Evolutionary conservation across 352 stramenopile genomes (phyloP), one percentile per base, ranked within the genome.

Genomic region (Phytophthora pisi): DNA sequence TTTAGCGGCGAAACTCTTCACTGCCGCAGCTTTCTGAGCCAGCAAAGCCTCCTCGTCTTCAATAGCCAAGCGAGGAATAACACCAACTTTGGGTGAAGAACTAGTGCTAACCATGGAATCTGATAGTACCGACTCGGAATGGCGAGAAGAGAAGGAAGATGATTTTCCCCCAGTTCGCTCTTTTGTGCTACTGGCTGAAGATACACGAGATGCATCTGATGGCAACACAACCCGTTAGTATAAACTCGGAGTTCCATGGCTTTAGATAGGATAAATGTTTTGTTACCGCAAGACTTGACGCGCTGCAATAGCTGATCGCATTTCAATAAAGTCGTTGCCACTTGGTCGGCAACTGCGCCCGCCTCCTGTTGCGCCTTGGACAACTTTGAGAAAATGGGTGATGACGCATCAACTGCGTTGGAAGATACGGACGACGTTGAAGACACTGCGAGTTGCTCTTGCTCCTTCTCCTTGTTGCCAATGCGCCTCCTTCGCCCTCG

Each of bases 271-370:
- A 46, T 2, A 34, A 45, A 18, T 15, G 8, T 30, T 7, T 20
- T 20, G 20, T 60, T 67, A 81, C 73, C 51, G 52, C 59, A 61
- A 49, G 57, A 61, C 20, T 74, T 68, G 26, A 64, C 74, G 4
- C 70, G 70, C 24, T 74, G 69, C 50, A 91, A 54, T 10, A 91
- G 76, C 20, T 74, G 70, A 18, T 90, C 78, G 43, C 81, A 91
- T 30, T 81, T 83, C 10, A 64, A 50, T 4, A 91, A 57, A 40
- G 81, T 81, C 46, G 59, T 77, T 46, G 88, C 83, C 13, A 91
- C 73, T 64, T 90, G 79, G 13, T 88, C 75, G 0, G 71, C 77
- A 0, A 89, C 75, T 40, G 85, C 63, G 6, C 71, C 79, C 1
- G 76, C 75, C 30, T 79, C 56, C 57, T 78, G 69, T 16, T 77